phyloP scores from a whole-genome alignment of 345 rosid species.

The Salix koriyanagi region DNA sequence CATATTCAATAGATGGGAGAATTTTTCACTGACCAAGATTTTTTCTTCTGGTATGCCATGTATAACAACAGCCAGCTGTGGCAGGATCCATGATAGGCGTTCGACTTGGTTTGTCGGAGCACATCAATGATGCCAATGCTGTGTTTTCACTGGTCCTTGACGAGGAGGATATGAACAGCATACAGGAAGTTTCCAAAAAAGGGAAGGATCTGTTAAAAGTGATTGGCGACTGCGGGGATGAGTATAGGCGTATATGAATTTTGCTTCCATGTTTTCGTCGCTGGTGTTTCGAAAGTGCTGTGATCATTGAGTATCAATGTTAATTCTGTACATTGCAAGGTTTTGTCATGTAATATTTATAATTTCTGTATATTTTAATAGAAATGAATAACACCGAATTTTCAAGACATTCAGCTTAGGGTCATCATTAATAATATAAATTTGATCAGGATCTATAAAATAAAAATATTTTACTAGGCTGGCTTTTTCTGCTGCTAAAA shows the following conservation, averaged over 20 bases:
- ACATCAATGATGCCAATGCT: conserved; percentile 62
- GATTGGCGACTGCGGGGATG: conserved; percentile 96
- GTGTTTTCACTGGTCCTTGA: conserved; percentile 72
- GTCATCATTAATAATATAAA: no score
- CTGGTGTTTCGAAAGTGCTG: no score
- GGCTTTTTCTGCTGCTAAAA: no score
- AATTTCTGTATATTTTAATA: no score
- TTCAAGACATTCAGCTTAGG: no score
- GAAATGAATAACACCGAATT: no score
- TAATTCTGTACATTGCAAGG: no score
- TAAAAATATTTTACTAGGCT: no score
- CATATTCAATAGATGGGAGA: background rate
- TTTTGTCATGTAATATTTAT: no score
- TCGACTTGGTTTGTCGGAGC: conserved; percentile 77
- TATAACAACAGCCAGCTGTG: conserved; percentile 58
- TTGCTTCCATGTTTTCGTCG: background rate
- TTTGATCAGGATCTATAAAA: no score
- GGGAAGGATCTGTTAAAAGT: conserved; percentile 75
- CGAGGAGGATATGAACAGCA: conserved; percentile 69
- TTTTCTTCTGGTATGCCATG: background rate
- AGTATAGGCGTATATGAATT: conserved; percentile 56
- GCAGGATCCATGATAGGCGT: conserved; percentile 97
- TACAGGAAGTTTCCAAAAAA: conserved; percentile 47
- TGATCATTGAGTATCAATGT: no score
- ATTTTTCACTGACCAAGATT: background rate